Base-by-base conservation (phyloP, 306 rosid species). In the Prunus padus region DNA sequence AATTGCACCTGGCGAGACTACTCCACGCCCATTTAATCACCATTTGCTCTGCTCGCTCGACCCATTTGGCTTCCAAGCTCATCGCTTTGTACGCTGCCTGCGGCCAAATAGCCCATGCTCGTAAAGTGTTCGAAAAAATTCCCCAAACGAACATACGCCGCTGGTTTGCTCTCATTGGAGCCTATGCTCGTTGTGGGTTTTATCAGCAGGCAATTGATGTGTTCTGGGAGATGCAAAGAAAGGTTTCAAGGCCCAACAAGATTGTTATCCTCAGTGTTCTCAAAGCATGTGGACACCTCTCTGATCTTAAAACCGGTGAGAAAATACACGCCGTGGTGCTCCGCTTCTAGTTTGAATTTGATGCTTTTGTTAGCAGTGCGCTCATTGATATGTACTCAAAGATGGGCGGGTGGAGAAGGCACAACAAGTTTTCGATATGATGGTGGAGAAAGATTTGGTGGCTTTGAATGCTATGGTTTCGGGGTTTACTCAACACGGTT, bases 381-480 rank as follows among this genome's bases (percentile, higher is more conserved):
- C 78, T 94, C 73, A 82, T 94, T 64, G 89, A 88, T 73, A 88
- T 94, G 97, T 90, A 94, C 71, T 81, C 90, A 0, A 94, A 91
- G 85, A 88, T 49, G 82, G 77, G 23, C 77, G 73, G 8, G 81
- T 87, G 44, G 84, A 81, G 68, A 85, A 83, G 73, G 94, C 93
- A 0, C 83, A 83, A 44, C 63, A 76, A 80, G 88, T 90, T 28
- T 88, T 87, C 66, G 92, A 90, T 67, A 86, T 52, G 67, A 88
- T 87, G 93, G 64, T 13, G 57, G 84, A 80, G 72, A 89, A 91
- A 73, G 96, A 93, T 73, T 81, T 86, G 85, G 98, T 91, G 65
- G 82, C 97, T 3, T 28, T 93, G 83, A 93, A 93, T 75, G 96
- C 97, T 20, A 77, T 89, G 87, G 88, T 91, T 72, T 83, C 89